Conservation (phyloP, 371 early-diverging fungal genomes). For the Mortierella sp. region DNA sequence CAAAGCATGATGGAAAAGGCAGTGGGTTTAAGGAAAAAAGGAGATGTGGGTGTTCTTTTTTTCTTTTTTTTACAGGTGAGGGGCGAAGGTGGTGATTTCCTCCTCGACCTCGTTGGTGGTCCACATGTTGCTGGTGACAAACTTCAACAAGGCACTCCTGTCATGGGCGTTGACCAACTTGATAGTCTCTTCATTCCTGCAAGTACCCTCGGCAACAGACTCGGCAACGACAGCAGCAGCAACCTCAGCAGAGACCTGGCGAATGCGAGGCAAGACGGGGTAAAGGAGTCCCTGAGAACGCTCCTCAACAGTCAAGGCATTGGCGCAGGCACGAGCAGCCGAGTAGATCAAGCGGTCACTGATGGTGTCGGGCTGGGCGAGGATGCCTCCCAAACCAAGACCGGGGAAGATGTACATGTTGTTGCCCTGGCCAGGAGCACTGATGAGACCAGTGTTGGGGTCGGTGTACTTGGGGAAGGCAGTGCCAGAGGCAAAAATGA, state of each 20-base stretch:
- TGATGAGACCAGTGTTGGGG: slow-evolving; percentile 66
- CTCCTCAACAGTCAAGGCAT: slow-evolving; percentile 80
- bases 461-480: slow-evolving; percentile 86
- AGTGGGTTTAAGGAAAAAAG: neutral
- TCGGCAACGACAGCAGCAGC: slow-evolving; percentile 83
- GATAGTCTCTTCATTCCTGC: slow-evolving; percentile 58
- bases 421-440: slow-evolving; percentile 91
- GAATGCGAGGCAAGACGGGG: slow-evolving; percentile 86
- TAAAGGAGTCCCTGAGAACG: slow-evolving; percentile 76
- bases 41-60: neutral
- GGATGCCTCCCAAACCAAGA: slow-evolving; percentile 86
- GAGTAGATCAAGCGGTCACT: slow-evolving; percentile 87
- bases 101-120: slow-evolving; percentile 50
- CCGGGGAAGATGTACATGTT: slow-evolving; percentile 96
- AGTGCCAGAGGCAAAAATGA: slow-evolving; percentile 94
- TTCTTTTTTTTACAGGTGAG: slow-evolving; percentile 44
- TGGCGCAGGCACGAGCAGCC: slow-evolving; percentile 86
- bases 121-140: slow-evolving; percentile 68
- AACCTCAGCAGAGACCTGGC: slow-evolving; percentile 82
- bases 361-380: slow-evolving; percentile 76
- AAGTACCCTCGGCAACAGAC: slow-evolving; percentile 74
- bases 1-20: neutral
- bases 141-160: slow-evolving; percentile 44
- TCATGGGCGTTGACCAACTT: slow-evolving; percentile 48
- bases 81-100: slow-evolving; percentile 37